Conservation (phyloP, 345 rosid species). For the Eucalyptus polyanthemos region DNA sequence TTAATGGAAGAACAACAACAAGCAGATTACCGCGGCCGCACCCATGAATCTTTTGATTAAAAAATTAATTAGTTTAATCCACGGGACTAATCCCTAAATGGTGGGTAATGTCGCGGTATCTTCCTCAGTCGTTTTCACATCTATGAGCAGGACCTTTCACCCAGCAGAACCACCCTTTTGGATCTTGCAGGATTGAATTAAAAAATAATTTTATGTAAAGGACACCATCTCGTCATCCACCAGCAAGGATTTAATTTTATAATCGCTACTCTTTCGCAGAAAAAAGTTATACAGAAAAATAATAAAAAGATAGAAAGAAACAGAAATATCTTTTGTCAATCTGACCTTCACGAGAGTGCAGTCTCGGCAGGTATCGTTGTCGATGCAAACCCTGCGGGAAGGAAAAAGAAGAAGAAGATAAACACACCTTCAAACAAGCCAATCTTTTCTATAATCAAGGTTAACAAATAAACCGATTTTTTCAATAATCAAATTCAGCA, state of each 20-base stretch:
- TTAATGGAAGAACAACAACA: not conserved
- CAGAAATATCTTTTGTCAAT: not conserved
- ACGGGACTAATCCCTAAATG: not conserved
- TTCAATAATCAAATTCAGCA: not conserved
- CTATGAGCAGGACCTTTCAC: not conserved
- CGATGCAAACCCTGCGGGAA: slow-evolving; percentile 61
- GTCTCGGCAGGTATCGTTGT: slow-evolving; percentile 58
- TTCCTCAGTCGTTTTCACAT: not conserved
- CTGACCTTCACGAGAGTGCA: slow-evolving; percentile 88
- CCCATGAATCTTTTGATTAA: not conserved
- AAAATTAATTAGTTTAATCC: not conserved
- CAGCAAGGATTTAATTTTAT: not conserved
- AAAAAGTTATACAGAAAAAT: not conserved
- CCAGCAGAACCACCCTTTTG: not conserved
- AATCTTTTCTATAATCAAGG: not conserved
- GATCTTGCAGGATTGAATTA: not conserved
- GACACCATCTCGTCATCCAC: not conserved
- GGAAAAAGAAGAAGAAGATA: not conserved
- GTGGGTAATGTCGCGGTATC: not conserved
- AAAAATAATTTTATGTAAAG: not conserved
- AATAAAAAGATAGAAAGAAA: not conserved
- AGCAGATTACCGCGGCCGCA: not conserved
- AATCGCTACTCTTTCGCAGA: not conserved
- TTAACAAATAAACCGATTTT: not conserved
- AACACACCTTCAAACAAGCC: not conserved